Base-by-base conservation (phyloP, 2,329 filamentous ascomycete species). In the Cytospora leucostoma region DNA sequence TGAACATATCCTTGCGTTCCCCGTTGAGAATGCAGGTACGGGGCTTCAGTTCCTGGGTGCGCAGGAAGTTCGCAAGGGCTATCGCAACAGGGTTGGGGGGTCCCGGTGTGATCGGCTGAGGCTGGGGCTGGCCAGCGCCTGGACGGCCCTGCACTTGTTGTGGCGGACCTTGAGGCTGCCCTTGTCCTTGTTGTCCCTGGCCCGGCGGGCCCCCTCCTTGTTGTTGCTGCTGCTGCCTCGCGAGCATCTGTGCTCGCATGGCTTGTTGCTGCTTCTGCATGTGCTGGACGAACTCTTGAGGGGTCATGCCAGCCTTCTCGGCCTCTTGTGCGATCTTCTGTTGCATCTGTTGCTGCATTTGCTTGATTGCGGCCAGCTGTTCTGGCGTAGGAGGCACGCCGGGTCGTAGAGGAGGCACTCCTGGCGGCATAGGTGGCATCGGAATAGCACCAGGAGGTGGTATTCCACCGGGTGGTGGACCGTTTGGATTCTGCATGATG, bases 1-100 rank as follows among this genome's bases (percentile, higher is more conserved):
- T 90, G 78, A 99, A 98, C 91, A 99, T 96, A 69, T 99, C 94
- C 79, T 97, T 98, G 72, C 95, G 87, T 82, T 97, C 93, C 71
- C 95, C 95, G 69, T 97, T 93, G 68, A 98, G 85, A 68, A 99
- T 96, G 75, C 91, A 94, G 19, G 93, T 97, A 67, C 95, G 84
- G 19, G 86, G 84, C 84, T 99, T 99, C 68, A 99, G 79, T 65
- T 95, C 86, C 78, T 97, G 93, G 64, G 84, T 77, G 69, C 88
- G 88, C 65, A 99, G 80, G 78, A 96, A 99, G 72, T 92, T 89
- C 69, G 95, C 96, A 61, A 99, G 84, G 10, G 93, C 93, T 53
- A 98, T 79, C 21, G 93, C 93, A 72, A 93, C 88, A 47, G 94
- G 94, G 70, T 96, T 95, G 6, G 94, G 92, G 32, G 94, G 92